A percentile compares a stretch with the other conserved stretches of the same genome.
Evolutionary conservation across 2,329 filamentous ascomycete genomes (phyloP).

Genomic region (Colletotrichum scovillei): DNA sequence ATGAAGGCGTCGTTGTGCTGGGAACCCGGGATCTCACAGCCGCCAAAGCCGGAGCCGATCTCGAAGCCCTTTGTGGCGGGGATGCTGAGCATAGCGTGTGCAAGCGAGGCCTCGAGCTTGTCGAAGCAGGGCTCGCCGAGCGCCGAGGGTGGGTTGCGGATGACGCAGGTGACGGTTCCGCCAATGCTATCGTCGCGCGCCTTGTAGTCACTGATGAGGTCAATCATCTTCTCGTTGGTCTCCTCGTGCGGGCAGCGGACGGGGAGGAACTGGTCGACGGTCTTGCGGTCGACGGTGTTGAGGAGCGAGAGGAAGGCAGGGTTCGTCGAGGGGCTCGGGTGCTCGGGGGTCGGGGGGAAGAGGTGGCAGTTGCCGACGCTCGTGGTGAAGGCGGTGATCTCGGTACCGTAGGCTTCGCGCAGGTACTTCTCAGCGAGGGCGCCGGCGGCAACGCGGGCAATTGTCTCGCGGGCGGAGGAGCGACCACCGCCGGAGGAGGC

Average conservation of each 20-base stretch:
- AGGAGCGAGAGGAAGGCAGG: constrained; percentile 83
- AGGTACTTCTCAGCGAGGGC: constrained; percentile 96
- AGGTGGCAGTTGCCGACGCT: constrained; percentile 85
- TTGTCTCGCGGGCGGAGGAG: constrained; percentile 93
- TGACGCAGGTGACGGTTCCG: constrained; percentile 93
- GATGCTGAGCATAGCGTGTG: constrained; percentile 94
- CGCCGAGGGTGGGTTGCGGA: constrained; percentile 85
- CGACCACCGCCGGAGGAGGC: constrained; percentile 86
- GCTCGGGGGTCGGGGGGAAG: constrained; percentile 76
- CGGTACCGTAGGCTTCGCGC: constrained; percentile 80
- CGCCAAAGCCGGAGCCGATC: constrained; percentile 91
- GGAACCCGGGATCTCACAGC: constrained; percentile 88
- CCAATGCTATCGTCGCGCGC: constrained; percentile 90
- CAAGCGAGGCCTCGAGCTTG: constrained; percentile 92
- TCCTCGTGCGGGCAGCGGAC: constrained; percentile 84
- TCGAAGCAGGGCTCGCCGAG: constrained; percentile 95
- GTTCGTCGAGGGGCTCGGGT: constrained; percentile 78
- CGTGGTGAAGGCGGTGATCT: constrained; percentile 91
- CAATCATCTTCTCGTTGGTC: constrained; percentile 77
- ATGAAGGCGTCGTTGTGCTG: constrained; percentile 92
- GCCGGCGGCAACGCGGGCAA: constrained; percentile 90
- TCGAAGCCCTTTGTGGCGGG: constrained; percentile 97
- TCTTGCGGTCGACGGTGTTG: constrained; percentile 76
- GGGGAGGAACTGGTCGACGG: constrained; percentile 86
- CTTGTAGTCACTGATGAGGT: constrained; percentile 80